Base-by-base conservation (phyloP, 139 green algal genomes). In the Coccomyxa sp. region DNA sequence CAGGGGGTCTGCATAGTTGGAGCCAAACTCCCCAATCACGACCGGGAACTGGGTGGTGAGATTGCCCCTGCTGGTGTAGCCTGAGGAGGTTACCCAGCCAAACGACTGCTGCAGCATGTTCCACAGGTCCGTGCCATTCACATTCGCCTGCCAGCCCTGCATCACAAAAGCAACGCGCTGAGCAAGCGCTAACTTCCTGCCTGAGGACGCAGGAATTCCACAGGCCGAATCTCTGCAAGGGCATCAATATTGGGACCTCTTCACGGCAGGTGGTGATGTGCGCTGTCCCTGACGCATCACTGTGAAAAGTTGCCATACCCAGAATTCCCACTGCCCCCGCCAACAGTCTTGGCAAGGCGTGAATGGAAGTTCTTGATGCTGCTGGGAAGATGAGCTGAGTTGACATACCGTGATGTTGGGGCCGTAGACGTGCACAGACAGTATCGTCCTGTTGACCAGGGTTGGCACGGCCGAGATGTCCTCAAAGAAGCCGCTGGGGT, bases 11-110 rank as follows among this genome's bases (percentile, higher is more conserved):
- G 27, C 10, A 22, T 86, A 71, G 33, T 68, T 70, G 44, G 80
- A 83, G 72, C 81, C 81, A 38, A 84, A 75, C 71, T 88, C 84
- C 12, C 81, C 84, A 3, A 86, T 78, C 37, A 76, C 75, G 6
- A 88, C 68, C 2, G 84, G 81, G 75, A 88, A 88, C 8, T 9
- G 35, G 34, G 39, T 31, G 0, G 18, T 33, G 10, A 12, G 3
- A 37, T 37, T 70, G 9, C 4, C 22, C 8, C 14, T 36, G 29
- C 44, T n/a, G 34, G 73, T 78, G 74, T 73, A 86, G 10, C 82
- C 82, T 8, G 1, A 37, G 64, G 78, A 38, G 7, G 70, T 58
- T 29, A 77, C 39, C 37, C n/a, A 50, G 0, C 37, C 24, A 14
- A 35, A 76, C 24, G 64, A 71, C 64, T 38, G 64, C 24, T 71